A percentile compares a stretch with the other conserved stretches of the same genome.
These are phyloP conservation scores for Nasturtium officinale DNA, from an alignment of 345 rosid species.

Conservation along the genomic window DNA sequence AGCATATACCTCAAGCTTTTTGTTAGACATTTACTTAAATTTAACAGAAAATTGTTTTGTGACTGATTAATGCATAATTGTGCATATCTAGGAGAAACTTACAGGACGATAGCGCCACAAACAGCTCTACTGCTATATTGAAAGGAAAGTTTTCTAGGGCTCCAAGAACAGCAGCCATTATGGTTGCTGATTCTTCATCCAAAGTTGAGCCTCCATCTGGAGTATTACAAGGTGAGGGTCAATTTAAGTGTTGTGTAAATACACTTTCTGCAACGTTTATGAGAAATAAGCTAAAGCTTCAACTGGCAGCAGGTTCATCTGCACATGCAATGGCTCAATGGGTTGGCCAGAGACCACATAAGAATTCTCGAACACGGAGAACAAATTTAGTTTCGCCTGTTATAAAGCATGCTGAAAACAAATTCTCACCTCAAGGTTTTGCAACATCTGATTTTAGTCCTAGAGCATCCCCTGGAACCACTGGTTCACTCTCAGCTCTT, in stretches of 20 bases:
- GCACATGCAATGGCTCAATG: slow-evolving; percentile 84
- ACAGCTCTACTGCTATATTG: slow-evolving; percentile 53
- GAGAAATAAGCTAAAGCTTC: slow-evolving; percentile 51
- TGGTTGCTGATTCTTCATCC: slow-evolving; percentile 71
- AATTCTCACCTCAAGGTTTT: slow-evolving; percentile 59
- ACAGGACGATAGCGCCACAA: slow-evolving; percentile 59
- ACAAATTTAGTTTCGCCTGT: slow-evolving; percentile 72
- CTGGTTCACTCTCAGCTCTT: slow-evolving; percentile 50
- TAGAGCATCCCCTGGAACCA: slow-evolving; percentile 58
- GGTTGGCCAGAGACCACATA: slow-evolving; percentile 92
- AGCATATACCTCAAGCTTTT: slow-evolving; percentile 33
- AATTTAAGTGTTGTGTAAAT: slow-evolving; percentile 51
- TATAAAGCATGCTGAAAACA: slow-evolving; percentile 58
- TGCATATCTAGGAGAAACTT: slow-evolving; percentile 57
- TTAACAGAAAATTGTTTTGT: slow-evolving; percentile 4
- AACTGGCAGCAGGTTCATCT: slow-evolving; percentile 58
- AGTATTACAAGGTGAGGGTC: slow-evolving; percentile 63
- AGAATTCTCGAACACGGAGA: slow-evolving; percentile 85
- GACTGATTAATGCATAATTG: slow-evolving; percentile 30
- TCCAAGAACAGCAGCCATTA: slow-evolving; percentile 63
- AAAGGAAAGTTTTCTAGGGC: slow-evolving; percentile 75
- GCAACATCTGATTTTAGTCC: slow-evolving; percentile 59
- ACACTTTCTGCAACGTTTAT: slow-evolving; percentile 46
- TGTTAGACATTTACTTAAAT: not conserved
- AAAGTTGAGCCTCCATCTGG: slow-evolving; percentile 58